Base-by-base conservation (phyloP, 441 rosid genomes). In the Corymbia citriodora region DNA sequence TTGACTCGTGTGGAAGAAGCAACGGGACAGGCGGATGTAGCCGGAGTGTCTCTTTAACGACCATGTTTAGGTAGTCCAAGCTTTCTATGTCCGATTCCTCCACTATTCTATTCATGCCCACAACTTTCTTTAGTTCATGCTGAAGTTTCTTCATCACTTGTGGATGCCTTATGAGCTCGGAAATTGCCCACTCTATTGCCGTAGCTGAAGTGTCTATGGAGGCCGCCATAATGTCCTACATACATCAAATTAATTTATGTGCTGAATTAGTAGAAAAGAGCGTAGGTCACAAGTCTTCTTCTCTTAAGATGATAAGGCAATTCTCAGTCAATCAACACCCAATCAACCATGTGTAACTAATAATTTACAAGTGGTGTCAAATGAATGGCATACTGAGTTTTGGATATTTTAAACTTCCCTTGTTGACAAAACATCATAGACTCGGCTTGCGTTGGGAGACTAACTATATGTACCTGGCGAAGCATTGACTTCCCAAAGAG, bases 21-120 rank as follows among this genome's bases (percentile, higher is more conserved):
- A 94, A 89, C n/a, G 96, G 95, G 18, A 49, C 92, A 9, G 92
- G 92, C 15, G 95, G 94, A 55, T 94, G 95, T 17, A 94, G 91
- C 90, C 94, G 90, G 17, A 93, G 81, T 40, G 88, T 90, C 92
- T 94, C 94, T 61, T 94, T 93, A 48, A 94, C 89, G 45, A 92
- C 95, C 94, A 93, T 92, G 65, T 92, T 31, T 40, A 95, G 48
- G 91, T 92, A 95, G 25, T 89, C 65, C 82, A 93, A 50, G 87
- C 82, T 91, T 31, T 90, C 92, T 79, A 95, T 48, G 63, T 94
- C 95, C 9, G 93, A 91, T 89, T 94, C 95, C 70, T 93, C 93
- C 8, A 94, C 93, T 89, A 82, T 87, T 82, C 93, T 90, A 7
- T 93, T 63, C 87, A 89, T 8, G 23, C 96, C 96, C 11, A 94